Evolutionary conservation across 2,329 filamentous ascomycete genomes (phyloP).

Genomic region (Cladophialophora immunda): DNA sequence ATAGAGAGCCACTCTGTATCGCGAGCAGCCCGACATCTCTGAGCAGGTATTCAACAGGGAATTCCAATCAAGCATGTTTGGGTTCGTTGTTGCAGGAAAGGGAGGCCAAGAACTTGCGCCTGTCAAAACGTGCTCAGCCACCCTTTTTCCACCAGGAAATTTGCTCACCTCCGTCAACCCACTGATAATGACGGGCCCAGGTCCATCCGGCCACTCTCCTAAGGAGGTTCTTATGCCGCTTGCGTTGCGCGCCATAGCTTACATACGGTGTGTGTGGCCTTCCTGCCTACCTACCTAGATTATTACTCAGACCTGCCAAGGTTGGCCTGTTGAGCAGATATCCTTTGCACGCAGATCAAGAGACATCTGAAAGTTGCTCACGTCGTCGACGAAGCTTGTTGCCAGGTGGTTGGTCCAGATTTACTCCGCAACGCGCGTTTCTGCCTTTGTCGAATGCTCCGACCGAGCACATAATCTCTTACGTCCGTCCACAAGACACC

Average conservation of each 20-base stretch:
- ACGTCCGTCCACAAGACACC: not conserved
- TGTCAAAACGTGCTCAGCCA: not conserved
- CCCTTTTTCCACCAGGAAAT: not conserved
- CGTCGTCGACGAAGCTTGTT: not conserved
- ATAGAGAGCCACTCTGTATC: not conserved
- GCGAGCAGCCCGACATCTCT: not conserved
- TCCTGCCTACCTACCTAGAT: too few relatives aligned
- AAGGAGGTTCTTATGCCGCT: not conserved
- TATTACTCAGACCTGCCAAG: not conserved
- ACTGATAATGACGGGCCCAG: not conserved
- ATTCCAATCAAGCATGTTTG: not conserved
- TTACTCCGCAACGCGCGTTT: too few relatives aligned
- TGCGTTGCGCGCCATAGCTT: not conserved
- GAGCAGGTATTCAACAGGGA: not conserved
- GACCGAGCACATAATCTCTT: too few relatives aligned
- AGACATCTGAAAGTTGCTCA: not conserved
- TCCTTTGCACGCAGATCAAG: not conserved
- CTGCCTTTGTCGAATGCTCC: not conserved
- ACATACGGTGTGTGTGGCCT: not conserved
- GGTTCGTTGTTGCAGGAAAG: not conserved
- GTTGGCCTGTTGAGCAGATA: not conserved
- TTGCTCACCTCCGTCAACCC: slow-evolving; percentile 4
- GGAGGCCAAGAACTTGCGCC: slow-evolving; percentile 7
- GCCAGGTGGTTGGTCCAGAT: not conserved
- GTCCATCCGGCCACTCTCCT: slow-evolving; percentile 4